Percentiles rank a stretch among this genome's conserved stretches.
These are phyloP conservation scores for Colletotrichum paranaense DNA, from an alignment of 2,329 filamentous ascomycete genomes.

Conservation along the genomic window DNA sequence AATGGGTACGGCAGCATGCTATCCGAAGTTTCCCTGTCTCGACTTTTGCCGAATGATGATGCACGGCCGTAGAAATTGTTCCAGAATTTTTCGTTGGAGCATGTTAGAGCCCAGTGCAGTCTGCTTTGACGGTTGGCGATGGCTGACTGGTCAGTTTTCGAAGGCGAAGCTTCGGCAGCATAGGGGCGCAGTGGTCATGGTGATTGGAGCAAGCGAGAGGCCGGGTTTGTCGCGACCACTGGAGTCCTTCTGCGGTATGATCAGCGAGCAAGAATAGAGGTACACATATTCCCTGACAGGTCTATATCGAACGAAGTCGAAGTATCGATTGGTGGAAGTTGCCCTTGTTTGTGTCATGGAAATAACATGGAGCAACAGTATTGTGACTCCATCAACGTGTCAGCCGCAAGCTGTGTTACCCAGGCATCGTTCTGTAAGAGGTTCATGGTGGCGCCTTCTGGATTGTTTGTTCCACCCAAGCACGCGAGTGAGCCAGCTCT, in stretches of 20 bases:
- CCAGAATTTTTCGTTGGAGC: neutral
- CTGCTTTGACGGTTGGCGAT: neutral
- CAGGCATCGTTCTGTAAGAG: neutral
- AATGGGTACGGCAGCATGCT: neutral
- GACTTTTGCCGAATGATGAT: neutral
- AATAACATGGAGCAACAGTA: neutral
- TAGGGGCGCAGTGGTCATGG: neutral
- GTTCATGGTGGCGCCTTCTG: neutral
- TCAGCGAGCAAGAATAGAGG: neutral
- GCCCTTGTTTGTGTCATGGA: neutral
- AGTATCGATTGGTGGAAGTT: neutral
- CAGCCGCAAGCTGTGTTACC: neutral
- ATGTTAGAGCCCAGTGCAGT: neutral
- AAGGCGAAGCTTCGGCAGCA: neutral
- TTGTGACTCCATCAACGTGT: neutral
- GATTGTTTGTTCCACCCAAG: neutral
- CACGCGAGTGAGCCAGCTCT: neutral
- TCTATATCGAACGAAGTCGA: neutral
- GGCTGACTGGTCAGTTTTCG: neutral
- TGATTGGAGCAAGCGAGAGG: neutral
- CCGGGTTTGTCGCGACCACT: neutral
- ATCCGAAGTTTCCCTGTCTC: neutral
- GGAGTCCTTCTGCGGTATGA: neutral
- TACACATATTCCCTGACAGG: neutral
- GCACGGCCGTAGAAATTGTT: neutral